Conservation (phyloP, 208 protist species). For the Herpetomonas samuelpessoai region DNA sequence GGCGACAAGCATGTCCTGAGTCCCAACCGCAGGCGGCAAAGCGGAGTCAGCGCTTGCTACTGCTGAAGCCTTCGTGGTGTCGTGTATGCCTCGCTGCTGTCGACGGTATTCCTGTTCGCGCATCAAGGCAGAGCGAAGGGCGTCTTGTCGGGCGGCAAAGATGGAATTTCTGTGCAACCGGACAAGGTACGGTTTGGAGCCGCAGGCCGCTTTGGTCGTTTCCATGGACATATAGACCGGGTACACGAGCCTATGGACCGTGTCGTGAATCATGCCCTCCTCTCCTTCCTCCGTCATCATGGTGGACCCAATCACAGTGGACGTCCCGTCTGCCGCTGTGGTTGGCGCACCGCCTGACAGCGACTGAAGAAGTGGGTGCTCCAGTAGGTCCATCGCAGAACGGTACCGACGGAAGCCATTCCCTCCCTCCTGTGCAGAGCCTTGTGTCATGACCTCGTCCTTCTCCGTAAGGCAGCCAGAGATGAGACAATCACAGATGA, state of each 20-base stretch:
- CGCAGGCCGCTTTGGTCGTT: slow-evolving; percentile 22
- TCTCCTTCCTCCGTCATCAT: slow-evolving; percentile 8
- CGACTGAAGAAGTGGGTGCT: slow-evolving; percentile 26
- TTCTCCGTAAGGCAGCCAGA: slow-evolving; percentile 10
- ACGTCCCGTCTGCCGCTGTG: too few relatives aligned
- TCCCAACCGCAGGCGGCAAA: background rate
- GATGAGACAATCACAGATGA: slow-evolving; percentile 44
- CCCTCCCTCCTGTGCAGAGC: too few relatives aligned
- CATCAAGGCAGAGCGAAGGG: slow-evolving; percentile 8
- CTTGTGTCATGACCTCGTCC: too few relatives aligned
- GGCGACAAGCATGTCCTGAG: background rate
- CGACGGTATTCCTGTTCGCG: background rate
- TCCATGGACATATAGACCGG: slow-evolving; percentile 39
- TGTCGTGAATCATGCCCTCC: slow-evolving; percentile 23
- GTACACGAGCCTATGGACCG: slow-evolving; percentile 56
- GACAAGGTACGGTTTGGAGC: slow-evolving; percentile 38
- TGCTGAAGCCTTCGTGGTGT: too few relatives aligned
- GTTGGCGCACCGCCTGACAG: too few relatives aligned
- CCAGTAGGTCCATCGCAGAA: slow-evolving; percentile 13
- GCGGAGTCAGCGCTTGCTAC: background rate
- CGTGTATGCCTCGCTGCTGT: too few relatives aligned
- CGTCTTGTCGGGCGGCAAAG: slow-evolving; percentile 33
- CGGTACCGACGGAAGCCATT: slow-evolving; percentile 3
- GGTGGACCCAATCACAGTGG: slow-evolving; percentile 1
- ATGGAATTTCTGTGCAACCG: slow-evolving; percentile 66